Percentiles rank a stretch among this genome's conserved stretches.
These are phyloP conservation scores for Tolypocladium inflatum DNA, from an alignment of 2,329 filamentous ascomycete species.

Conservation along the genomic window DNA sequence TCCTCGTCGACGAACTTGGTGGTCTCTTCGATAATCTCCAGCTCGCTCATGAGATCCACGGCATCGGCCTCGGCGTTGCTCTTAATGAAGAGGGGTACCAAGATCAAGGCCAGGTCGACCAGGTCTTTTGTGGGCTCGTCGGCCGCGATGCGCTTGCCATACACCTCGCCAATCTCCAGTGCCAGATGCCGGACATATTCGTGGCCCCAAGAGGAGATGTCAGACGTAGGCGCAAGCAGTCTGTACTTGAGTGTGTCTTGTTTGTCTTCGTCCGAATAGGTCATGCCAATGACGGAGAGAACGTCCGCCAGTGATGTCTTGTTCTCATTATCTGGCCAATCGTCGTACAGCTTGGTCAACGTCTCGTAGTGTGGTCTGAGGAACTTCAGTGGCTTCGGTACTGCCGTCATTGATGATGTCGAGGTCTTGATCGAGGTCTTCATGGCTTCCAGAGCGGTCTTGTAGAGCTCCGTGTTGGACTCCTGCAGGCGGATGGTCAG, in stretches of 20 bases:
- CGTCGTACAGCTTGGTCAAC: slow-evolving; percentile 77
- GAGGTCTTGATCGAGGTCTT: slow-evolving; percentile 98
- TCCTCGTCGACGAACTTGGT: slow-evolving; percentile 85
- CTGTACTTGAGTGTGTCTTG: slow-evolving; percentile 96
- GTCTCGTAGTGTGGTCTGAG: slow-evolving; percentile 92
- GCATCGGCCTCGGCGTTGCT: slow-evolving; percentile 98
- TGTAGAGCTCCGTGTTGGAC: slow-evolving; percentile 78
- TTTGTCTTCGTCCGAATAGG: slow-evolving; percentile 91
- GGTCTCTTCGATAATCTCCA: slow-evolving; percentile 93
- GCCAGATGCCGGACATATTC: slow-evolving; percentile 96
- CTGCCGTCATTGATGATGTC: slow-evolving; percentile 98
- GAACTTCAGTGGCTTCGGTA: slow-evolving; percentile 97
- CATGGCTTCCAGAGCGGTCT: slow-evolving; percentile 87
- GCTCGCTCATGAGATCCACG: slow-evolving; percentile 90
- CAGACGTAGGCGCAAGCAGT: slow-evolving; percentile 77
- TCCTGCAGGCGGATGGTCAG: slow-evolving; percentile 47
- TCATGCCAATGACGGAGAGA: slow-evolving; percentile 96
- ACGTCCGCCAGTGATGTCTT: slow-evolving; percentile 91
- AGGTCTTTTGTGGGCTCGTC: slow-evolving; percentile 80
- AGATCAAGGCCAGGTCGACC: slow-evolving; percentile 69
- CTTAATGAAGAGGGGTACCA: slow-evolving; percentile 91
- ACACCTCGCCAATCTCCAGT: slow-evolving; percentile 91
- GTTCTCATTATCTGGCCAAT: slow-evolving; percentile 75
- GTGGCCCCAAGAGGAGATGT: slow-evolving; percentile 95
- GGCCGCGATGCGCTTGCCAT: slow-evolving; percentile 74